Evolutionary conservation across 805 yeast genomes (phyloP).

Genomic region (Metschnikowia henanensis): DNA sequence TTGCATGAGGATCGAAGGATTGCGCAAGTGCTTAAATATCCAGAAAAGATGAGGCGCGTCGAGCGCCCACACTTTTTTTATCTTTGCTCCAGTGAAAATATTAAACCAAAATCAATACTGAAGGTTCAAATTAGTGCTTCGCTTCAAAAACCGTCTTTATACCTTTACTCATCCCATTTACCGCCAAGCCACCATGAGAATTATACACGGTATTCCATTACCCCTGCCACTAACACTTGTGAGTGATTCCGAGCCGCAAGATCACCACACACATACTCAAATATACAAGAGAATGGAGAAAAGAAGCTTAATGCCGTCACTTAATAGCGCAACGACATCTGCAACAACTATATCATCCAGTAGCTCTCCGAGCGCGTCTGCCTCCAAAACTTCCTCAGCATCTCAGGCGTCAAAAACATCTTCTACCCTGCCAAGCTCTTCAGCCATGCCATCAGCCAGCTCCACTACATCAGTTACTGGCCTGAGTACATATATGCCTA

Average conservation of each 20-base stretch:
- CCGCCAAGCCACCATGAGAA: slow-evolving; percentile 4
- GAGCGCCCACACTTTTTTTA: background rate
- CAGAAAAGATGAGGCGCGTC: background rate
- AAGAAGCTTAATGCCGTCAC: slow-evolving; percentile 1
- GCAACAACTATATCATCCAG: background rate
- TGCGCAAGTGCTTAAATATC: slow-evolving; percentile 1
- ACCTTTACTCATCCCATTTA: too few species aligned
- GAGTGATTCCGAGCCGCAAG: background rate
- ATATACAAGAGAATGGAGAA: slow-evolving; percentile 3
- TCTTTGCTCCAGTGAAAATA: background rate
- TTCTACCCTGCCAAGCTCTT: background rate
- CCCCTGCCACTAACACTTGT: background rate
- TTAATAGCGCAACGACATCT: background rate
- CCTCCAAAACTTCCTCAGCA: background rate
- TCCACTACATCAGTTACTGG: background rate
- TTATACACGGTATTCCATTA: background rate
- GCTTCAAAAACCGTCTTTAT: too few species aligned
- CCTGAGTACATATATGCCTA: background rate
- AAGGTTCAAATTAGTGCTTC: too few species aligned
- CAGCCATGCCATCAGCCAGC: background rate
- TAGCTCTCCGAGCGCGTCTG: background rate
- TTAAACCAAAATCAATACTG: too few species aligned
- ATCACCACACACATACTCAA: too few species aligned
- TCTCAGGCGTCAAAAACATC: slow-evolving; percentile 1
- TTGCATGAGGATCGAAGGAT: background rate